Evolutionary conservation across 805 yeast genomes (phyloP), one percentile per base, ranked within the genome.

Genomic region (Yamadazyma olivae): DNA sequence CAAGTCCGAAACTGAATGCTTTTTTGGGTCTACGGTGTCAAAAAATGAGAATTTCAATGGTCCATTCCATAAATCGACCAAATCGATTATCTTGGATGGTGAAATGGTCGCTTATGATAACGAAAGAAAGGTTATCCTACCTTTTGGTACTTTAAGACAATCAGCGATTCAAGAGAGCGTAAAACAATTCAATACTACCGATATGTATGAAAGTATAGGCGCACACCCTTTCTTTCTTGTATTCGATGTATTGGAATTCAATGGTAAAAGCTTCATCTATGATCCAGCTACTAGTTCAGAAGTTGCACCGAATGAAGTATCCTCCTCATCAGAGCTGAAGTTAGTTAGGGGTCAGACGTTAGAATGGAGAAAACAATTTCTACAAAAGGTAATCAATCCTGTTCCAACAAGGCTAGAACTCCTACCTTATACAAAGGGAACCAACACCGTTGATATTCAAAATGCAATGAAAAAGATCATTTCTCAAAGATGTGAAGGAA

Each of bases 91-190:
- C 5, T 51, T 91, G 4, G 99, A 91, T 60, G 97, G 98, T 0
- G 99, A 91, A 57, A 86, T 91, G 91, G 80, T 91, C 2, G 87
- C 95, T 0, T 89, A 78, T 72, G 96, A 90, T 57, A 75, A 77
- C 35, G 64, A 57, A 30, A 59, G 68, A 38, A 54, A 73, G 23
- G 61, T 62, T 1, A 67, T 87, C 3, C 61, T 89, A 16, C 95
- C 96, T 0, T 87, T 87, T 63, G 95, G 95, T 0, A 74, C 84
- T 1, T 72, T 93, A 19, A 84, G 85, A 52, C 70, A 83, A 4
- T 74, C 85, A 12, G 91, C 91, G 0, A 52, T 74, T 4, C 76
- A 74, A 45, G 78, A 72, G 32, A 54, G 74, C 17, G 68, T 64
- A 10, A 59, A 67, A 24, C 64, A 66, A 19, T 67, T 49, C 36